Conservation (phyloP, 495 filamentous ascomycete species). For the Penicillium manginii region DNA sequence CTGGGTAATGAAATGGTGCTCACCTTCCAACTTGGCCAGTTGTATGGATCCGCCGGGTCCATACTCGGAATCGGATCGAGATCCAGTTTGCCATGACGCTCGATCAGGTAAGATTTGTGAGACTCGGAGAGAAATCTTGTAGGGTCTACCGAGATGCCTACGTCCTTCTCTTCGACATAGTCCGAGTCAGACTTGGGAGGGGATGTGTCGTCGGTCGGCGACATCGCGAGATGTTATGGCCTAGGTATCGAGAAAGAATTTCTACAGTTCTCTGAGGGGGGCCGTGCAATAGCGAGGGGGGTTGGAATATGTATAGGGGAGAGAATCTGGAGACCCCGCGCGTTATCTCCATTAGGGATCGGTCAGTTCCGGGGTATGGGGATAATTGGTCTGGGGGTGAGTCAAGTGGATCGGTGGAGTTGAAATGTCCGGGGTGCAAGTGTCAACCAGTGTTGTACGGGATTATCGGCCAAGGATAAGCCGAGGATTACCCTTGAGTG, state of each 20-base stretch:
- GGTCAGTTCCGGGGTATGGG: constrained; percentile 16
- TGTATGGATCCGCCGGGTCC: constrained; percentile 56
- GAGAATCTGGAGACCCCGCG: constrained; percentile 6
- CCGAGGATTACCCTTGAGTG: not conserved
- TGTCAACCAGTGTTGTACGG: not conserved
- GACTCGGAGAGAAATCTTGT: constrained; percentile 28
- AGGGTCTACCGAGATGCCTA: constrained; percentile 13
- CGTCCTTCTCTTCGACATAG: constrained; percentile 34
- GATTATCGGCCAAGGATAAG: not conserved
- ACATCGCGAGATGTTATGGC: constrained; percentile 10
- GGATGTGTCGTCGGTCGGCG: not conserved
- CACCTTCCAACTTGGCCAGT: constrained; percentile 59
- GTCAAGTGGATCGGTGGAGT: constrained; percentile 3
- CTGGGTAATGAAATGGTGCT: not conserved
- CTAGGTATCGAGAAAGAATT: too few species aligned
- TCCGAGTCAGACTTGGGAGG: constrained; percentile 18
- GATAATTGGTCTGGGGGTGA: not conserved
- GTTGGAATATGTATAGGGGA: not conserved
- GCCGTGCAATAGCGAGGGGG: not conserved
- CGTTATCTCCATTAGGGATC: constrained; percentile 1
- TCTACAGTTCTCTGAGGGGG: not conserved
- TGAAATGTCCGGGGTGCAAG: not conserved
- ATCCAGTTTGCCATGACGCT: constrained; percentile 57
- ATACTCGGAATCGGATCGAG: constrained; percentile 56
- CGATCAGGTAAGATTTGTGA: constrained; percentile 51